Evolutionary conservation across 805 yeast genomes (phyloP).

Genomic region (Scheffersomyces amazonensis): DNA sequence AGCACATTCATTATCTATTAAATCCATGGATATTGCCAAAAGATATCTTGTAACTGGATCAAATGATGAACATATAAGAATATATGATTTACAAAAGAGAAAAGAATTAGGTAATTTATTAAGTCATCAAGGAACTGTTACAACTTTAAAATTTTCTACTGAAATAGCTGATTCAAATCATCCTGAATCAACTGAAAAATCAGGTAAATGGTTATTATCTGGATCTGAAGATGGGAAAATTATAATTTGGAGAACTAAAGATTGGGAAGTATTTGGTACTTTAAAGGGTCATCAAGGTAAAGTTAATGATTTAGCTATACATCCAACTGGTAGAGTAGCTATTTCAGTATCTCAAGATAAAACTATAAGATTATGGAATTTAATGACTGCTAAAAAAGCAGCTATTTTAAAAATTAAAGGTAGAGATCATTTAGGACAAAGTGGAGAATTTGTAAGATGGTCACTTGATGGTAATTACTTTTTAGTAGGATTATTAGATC

Average conservation of each 20-base stretch:
- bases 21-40: constrained; percentile 77
- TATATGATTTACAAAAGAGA: constrained; percentile 90
- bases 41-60: constrained; percentile 90
- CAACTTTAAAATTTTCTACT: constrained; percentile 67
- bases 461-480: constrained; percentile 64
- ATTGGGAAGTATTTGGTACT: constrained; percentile 90
- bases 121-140: constrained; percentile 86
- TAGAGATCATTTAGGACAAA: constrained; percentile 62
- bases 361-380: constrained; percentile 86
- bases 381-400: constrained; percentile 95
- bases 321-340: constrained; percentile 87
- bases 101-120: constrained; percentile 89
- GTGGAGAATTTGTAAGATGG: constrained; percentile 69
- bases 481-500: constrained; percentile 69
- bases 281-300: constrained; percentile 87
- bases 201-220: constrained; percentile 87
- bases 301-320: constrained; percentile 82
- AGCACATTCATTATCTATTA: constrained; percentile 87
- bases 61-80: constrained; percentile 92
- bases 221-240: constrained; percentile 91
- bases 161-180: constrained; percentile 30
- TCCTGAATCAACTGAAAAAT: constrained; percentile 25
- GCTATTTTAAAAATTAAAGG: constrained; percentile 73
- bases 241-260: constrained; percentile 91
- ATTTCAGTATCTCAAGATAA: constrained; percentile 84